A percentile compares a stretch with the other conserved stretches of the same genome.
phyloP scores from a whole-genome alignment of 129 eudicot species.

The Ambrosia trifida region DNA sequence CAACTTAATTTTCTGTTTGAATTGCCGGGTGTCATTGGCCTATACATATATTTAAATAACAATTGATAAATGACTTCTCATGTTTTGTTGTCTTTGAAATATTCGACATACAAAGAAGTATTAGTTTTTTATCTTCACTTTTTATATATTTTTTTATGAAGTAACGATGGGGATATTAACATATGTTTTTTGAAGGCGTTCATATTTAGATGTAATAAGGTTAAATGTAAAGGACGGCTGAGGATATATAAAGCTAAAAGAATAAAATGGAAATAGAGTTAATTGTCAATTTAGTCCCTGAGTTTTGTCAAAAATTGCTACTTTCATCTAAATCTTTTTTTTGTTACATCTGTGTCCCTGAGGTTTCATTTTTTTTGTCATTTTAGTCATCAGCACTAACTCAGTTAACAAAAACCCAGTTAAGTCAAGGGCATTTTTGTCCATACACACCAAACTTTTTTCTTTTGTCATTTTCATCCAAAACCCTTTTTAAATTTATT shows the following conservation, averaged over 20 bases:
- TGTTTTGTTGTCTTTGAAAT: conserved; percentile 8
- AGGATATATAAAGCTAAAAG: background rate
- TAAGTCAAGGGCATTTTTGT: too few relatives aligned
- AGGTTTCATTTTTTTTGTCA: too few relatives aligned
- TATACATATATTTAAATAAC: background rate
- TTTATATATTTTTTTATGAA: background rate
- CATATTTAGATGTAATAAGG: too few relatives aligned
- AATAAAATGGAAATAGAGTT: background rate
- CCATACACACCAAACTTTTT: too few relatives aligned
- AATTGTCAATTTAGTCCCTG: too few relatives aligned
- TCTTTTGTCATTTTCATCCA: too few relatives aligned
- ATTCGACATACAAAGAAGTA: background rate
- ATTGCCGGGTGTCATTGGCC: conserved; percentile 1
- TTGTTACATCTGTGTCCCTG: too few relatives aligned
- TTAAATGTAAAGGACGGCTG: conserved; percentile 5
- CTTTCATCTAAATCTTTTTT: too few relatives aligned
- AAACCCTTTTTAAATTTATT: too few relatives aligned
- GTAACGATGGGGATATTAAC: background rate
- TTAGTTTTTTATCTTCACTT: background rate
- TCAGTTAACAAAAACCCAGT: too few relatives aligned
- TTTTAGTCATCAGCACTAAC: too few relatives aligned
- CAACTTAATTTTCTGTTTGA: background rate
- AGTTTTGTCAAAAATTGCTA: too few relatives aligned
- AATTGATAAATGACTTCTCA: conserved; percentile 9
- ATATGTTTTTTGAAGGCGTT: background rate